phyloP scores from a whole-genome alignment of 495 filamentous ascomycete genomes.

The Neurospora sublineolata region DNA sequence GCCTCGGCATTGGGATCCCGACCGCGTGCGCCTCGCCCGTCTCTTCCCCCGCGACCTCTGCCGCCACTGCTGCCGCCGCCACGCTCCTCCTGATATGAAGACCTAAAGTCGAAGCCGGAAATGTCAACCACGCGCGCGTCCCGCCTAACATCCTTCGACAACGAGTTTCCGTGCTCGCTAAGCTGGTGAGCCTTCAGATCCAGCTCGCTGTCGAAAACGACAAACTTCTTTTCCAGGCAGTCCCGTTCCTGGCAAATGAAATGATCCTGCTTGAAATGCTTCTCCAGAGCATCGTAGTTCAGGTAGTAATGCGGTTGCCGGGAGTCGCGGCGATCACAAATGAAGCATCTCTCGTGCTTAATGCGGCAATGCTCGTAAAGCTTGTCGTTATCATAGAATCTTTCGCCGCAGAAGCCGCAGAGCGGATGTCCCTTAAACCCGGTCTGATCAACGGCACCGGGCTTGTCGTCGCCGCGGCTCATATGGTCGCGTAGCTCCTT shows the following conservation, averaged over 20 bases:
- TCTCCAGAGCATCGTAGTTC: constrained; percentile 71
- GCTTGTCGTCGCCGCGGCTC: constrained; percentile 79
- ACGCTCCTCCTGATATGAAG: constrained; percentile 54
- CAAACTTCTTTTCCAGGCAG: constrained; percentile 92
- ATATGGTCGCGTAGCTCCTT: constrained; percentile 77
- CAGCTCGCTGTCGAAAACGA: constrained; percentile 92
- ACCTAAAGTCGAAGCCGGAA: constrained; percentile 67
- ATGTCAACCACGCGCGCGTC: constrained; percentile 84
- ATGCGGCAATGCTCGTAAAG: constrained; percentile 84
- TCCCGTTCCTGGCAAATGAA: constrained; percentile 75
- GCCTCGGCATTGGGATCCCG: constrained; percentile 62
- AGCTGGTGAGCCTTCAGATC: constrained; percentile 58
- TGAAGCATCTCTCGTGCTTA: constrained; percentile 86
- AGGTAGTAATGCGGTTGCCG: constrained; percentile 75
- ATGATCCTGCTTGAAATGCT: constrained; percentile 80
- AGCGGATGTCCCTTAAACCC: constrained; percentile 95
- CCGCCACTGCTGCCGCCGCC: constrained; percentile 42
- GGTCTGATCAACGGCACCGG: constrained; percentile 82
- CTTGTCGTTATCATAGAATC: constrained; percentile 95
- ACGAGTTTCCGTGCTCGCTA: constrained; percentile 21
- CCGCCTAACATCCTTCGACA: constrained; percentile 61
- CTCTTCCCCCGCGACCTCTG: constrained; percentile 26
- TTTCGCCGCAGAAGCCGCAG: constrained; percentile 79
- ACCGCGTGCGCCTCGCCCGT: constrained; percentile 34
- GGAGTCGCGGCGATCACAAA: constrained; percentile 69